Conservation (phyloP, 2,329 filamentous ascomycete genomes). For the Monosporascus ibericus region DNA sequence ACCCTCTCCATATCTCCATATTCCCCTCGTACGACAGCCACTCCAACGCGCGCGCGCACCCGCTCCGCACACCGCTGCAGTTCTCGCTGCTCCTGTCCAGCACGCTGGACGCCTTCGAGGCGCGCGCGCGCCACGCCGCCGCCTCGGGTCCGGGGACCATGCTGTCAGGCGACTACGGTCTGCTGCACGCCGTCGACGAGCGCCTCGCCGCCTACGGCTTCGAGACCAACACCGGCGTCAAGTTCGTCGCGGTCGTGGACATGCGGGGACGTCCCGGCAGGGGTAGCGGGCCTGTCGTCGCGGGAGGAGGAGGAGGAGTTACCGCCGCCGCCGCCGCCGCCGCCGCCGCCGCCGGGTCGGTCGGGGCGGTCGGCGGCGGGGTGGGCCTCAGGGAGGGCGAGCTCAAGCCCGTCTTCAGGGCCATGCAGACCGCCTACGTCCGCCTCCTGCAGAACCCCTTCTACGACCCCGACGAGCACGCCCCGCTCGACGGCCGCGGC, state of each 20-base stretch:
- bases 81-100: constrained; percentile 88
- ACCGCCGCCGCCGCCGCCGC: constrained; percentile 21
- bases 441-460: constrained; percentile 88
- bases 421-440: constrained; percentile 90
- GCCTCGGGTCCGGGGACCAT: constrained; percentile 32
- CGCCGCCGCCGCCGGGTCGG: constrained; percentile 28
- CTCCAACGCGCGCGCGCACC: constrained; percentile 40
- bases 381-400: constrained; percentile 78
- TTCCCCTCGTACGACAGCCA: constrained; percentile 68
- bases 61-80: constrained; percentile 70
- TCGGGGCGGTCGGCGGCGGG: constrained; percentile 32
- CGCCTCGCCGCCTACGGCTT: constrained; percentile 90
- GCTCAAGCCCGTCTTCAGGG: constrained; percentile 82
- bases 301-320: constrained; percentile 7
- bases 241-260: constrained; percentile 85
- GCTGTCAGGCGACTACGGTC: constrained; percentile 77
- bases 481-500: constrained; percentile 45
- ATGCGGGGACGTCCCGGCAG: constrained; percentile 66
- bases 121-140: constrained; percentile 67
- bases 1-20: constrained; percentile 87
- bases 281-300: constrained; percentile 24
- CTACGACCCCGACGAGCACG: constrained; percentile 81
- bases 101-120: constrained; percentile 89
- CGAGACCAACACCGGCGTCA: constrained; percentile 91
- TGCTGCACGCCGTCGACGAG: constrained; percentile 91